These are phyloP conservation scores for Fusarium sp. DNA, from an alignment of 2,329 filamentous ascomycete genomes.

Conservation along the genomic window DNA sequence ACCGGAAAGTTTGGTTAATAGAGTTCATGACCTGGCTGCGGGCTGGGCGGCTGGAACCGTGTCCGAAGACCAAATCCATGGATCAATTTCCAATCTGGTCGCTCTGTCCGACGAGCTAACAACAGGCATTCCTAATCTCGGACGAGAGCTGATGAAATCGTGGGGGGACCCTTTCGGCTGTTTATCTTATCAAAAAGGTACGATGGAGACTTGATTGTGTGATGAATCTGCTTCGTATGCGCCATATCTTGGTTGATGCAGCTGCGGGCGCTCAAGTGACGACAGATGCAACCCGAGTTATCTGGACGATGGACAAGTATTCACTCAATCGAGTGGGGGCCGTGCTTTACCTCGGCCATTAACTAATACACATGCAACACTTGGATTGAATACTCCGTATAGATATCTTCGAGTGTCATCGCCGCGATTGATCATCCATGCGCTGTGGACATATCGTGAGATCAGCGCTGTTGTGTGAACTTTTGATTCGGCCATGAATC, in stretches of 20 bases:
- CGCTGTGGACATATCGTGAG: constrained; percentile 4
- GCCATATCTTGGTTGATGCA: constrained; percentile 32
- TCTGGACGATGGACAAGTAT: constrained; percentile 3
- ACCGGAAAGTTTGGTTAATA: constrained; percentile 17
- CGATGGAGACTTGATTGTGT: background rate
- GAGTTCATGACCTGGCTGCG: constrained; percentile 28
- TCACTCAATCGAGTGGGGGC: constrained; percentile 13
- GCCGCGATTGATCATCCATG: constrained; percentile 11
- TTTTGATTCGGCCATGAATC: constrained; percentile 2
- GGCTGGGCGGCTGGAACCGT: constrained; percentile 28
- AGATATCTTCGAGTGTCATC: background rate
- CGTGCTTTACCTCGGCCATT: background rate
- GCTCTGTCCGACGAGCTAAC: constrained; percentile 28
- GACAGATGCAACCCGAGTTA: constrained; percentile 18
- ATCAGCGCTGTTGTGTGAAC: constrained; percentile 31
- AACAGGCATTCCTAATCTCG: constrained; percentile 21
- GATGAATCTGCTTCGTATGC: constrained; percentile 13
- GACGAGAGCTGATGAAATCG: constrained; percentile 32
- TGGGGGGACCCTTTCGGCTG: constrained; percentile 37
- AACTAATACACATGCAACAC: background rate
- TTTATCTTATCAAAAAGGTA: constrained; percentile 32
- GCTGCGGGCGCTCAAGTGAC: constrained; percentile 37
- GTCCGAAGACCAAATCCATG: constrained; percentile 15
- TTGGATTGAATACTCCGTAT: background rate
- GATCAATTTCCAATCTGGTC: constrained; percentile 35